Evolutionary conservation across 2,329 filamentous ascomycete genomes (phyloP), one percentile per base, ranked within the genome.

Genomic region (Fonsecaea pugnacius): DNA sequence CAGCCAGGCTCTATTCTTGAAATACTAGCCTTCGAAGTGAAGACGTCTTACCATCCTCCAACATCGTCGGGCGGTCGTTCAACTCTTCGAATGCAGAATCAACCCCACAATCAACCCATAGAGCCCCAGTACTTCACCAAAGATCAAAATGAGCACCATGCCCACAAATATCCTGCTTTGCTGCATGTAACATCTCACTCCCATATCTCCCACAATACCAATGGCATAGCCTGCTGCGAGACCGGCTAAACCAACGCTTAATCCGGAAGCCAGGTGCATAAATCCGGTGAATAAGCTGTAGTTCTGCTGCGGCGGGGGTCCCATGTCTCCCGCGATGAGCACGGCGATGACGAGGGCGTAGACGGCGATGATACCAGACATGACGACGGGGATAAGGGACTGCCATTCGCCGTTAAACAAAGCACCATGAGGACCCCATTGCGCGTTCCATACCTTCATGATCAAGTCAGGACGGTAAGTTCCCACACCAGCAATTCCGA

Each of bases 301-400:
- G 75, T 84, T 84, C 70, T 84, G 81, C 21, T 80, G 80, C 16
- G 85, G 83, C 63, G 89, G 90, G 32, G 92, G 91, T 56, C 84
- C 85, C 77, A 98, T 87, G 77, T 96, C 92, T 78, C 92, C 90
- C 62, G 92, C 91, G 77, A 99, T 99, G 71, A 99, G 87, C 74
- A 99, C 95, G 18, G 94, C 91, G 72, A 99, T 93, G 74, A 99
- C 95, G 72, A 99, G 90, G 58, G 93, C 91, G 81, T 99, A 99
- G 71, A 99, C 95, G 64, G 95, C 95, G 74, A 99, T 92, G 76
- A 99, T 99, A 87, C 95, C 95, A 72, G 95, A 96, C 95, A 99
- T 99, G 83, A 99, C 80, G 59, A 83, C 80, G 33, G 80, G 80
- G 58, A 83, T 81, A 52, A 83, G 74, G 36, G 80, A 82, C 80